These are phyloP conservation scores for Spizellomyces punctatus DNA, from an alignment of 192 early-diverging fungal species.

Conservation along the genomic window DNA sequence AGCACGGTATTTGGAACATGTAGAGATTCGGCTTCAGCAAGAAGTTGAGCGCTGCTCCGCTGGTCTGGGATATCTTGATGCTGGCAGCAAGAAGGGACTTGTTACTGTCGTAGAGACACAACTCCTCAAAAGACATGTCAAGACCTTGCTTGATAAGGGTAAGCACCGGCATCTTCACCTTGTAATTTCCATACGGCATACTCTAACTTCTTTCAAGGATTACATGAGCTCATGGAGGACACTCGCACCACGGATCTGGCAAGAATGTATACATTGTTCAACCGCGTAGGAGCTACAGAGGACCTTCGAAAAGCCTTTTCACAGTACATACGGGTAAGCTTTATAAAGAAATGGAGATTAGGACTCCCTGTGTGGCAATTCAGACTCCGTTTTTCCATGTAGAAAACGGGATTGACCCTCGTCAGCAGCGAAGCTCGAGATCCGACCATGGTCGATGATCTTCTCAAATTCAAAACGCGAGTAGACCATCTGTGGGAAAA, in stretches of 20 bases:
- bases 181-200: background rate
- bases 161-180: background rate
- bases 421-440: constrained; percentile 35
- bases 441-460: constrained; percentile 74
- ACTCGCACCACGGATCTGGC: constrained; percentile 68
- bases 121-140: constrained; percentile 71
- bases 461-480: constrained; percentile 73
- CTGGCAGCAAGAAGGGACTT: constrained; percentile 65
- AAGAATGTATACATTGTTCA: constrained; percentile 71
- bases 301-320: constrained; percentile 65
- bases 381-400: constrained; percentile 62
- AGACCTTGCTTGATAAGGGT: constrained; percentile 69
- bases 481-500: constrained; percentile 67
- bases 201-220: constrained; percentile 47
- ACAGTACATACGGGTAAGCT: constrained; percentile 66
- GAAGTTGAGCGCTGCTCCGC: constrained; percentile 60
- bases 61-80: constrained; percentile 69
- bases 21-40: constrained; percentile 68
- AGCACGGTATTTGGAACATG: constrained; percentile 74
- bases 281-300: constrained; percentile 67
- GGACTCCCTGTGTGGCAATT: background rate
- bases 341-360: background rate
- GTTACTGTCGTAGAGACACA: constrained; percentile 64
- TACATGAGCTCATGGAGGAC: constrained; percentile 70
- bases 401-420: constrained; percentile 41